phyloP scores from a whole-genome alignment of 2,329 filamentous ascomycete genomes.

The Chrysosporium keratinophilum region DNA sequence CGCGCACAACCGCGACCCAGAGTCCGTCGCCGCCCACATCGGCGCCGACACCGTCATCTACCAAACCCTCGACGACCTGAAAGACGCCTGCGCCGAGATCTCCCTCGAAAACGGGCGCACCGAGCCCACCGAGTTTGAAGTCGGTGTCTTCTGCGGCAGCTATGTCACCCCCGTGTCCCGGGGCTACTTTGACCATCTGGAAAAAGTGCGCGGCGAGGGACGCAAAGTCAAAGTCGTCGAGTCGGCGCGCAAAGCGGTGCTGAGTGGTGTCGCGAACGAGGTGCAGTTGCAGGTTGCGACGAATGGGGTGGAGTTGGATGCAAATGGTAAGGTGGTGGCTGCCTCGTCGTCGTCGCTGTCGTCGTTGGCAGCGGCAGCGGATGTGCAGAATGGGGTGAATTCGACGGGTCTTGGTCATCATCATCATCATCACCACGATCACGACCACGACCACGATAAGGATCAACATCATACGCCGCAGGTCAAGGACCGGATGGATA shows the following conservation, averaged over 20 bases:
- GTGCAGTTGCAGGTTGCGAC: constrained; percentile 53
- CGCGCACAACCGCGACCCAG: constrained; percentile 54
- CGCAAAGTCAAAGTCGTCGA: constrained; percentile 57
- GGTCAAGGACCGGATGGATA: constrained; percentile 46
- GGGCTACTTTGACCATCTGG: constrained; percentile 73
- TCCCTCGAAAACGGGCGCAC: constrained; percentile 45
- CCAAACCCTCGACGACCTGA: constrained; percentile 68
- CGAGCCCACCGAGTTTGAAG: constrained; percentile 60
- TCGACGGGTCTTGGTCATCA: neutral
- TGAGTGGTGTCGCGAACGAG: constrained; percentile 51
- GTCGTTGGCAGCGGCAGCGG: too few species aligned
- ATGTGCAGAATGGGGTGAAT: neutral
- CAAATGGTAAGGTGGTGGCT: constrained; percentile 41
- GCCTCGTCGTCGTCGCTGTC: neutral
- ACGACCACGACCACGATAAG: constrained; percentile 15
- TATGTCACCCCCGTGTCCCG: constrained; percentile 72
- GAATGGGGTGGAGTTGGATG: constrained; percentile 50
- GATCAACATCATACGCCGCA: constrained; percentile 29
- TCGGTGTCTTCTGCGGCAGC: constrained; percentile 81
- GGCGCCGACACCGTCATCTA: constrained; percentile 68
- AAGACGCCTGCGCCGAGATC: constrained; percentile 63
- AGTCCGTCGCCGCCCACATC: constrained; percentile 55
- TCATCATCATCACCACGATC: neutral
- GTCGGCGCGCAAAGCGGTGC: constrained; percentile 53
- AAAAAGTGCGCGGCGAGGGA: constrained; percentile 59